A percentile compares a stretch with the other conserved stretches of the same genome.
Conservation (phyloP, 306 rosid genomes). For the Argentina anserina region DNA sequence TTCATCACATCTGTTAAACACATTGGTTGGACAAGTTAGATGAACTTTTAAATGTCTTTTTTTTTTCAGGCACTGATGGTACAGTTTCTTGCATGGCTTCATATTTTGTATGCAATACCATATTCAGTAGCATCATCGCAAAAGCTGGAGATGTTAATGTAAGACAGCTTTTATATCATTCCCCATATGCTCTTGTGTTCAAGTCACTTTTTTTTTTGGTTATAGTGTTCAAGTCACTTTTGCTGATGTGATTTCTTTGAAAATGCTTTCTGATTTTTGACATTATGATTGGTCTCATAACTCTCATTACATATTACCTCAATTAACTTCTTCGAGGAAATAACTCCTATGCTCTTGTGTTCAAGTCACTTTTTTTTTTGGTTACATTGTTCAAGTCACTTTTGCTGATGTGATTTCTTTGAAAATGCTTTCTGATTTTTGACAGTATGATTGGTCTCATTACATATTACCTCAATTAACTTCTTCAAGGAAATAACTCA, state of each 20-base stretch:
- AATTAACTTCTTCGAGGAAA: background rate
- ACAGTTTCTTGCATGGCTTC: conserved; percentile 74
- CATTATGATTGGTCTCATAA: conserved; percentile 17
- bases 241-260: background rate
- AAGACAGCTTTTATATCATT: conserved; percentile 26
- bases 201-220: too few relatives aligned
- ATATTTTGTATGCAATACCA: conserved; percentile 66
- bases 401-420: background rate
- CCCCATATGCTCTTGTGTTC: conserved; percentile 14
- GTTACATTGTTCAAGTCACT: too few relatives aligned
- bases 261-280: background rate
- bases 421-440: background rate
- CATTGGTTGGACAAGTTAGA: conserved; percentile 12
- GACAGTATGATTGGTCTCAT: conserved; percentile 11
- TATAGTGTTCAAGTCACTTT: too few relatives aligned
- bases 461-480: background rate
- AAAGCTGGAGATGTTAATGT: conserved; percentile 79
- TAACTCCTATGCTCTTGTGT: conserved; percentile 11
- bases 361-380: too few relatives aligned
- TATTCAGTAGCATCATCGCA: conserved; percentile 71
- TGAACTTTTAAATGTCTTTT: conserved; percentile 1
- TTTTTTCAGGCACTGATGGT: conserved; percentile 79
- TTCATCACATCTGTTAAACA: background rate
- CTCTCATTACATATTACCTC: background rate
- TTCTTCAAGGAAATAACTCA: background rate